Percentiles rank a stretch among this genome's conserved stretches.
Conservation (phyloP, 306 rosid species). For the Vigna radiata region DNA sequence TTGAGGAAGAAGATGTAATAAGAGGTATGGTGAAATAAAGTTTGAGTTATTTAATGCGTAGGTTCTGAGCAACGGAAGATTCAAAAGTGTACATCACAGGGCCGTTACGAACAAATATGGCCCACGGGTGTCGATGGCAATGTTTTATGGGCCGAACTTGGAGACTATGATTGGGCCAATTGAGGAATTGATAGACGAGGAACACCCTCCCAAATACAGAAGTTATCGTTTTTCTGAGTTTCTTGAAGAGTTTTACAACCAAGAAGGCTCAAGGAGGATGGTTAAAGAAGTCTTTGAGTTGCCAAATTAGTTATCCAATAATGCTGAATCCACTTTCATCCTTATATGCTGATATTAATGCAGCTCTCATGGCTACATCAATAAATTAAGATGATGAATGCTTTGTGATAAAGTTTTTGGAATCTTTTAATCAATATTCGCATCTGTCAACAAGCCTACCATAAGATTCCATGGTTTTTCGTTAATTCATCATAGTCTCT, state of each 20-base stretch:
- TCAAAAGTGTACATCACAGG: slow-evolving; percentile 60
- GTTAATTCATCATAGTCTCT: not conserved
- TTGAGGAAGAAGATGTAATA: not conserved
- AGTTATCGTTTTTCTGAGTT: slow-evolving; percentile 49
- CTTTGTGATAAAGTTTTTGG: not conserved
- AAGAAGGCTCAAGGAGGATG: slow-evolving; percentile 54
- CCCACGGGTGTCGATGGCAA: slow-evolving; percentile 48
- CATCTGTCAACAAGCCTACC: not conserved
- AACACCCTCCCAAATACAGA: slow-evolving; percentile 45
- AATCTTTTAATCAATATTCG: not conserved
- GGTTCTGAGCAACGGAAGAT: slow-evolving; percentile 66
- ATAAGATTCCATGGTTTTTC: not conserved
- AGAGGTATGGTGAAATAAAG: not conserved
- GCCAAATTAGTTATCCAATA: slow-evolving; percentile 11
- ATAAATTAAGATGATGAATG: not conserved
- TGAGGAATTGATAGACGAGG: slow-evolving; percentile 52
- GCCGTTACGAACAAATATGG: slow-evolving; percentile 53
- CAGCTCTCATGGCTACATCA: not conserved
- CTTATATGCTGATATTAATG: not conserved
- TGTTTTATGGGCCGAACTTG: slow-evolving; percentile 59
- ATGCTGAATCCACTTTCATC: not conserved
- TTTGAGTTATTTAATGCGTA: not conserved
- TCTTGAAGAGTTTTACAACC: slow-evolving; percentile 44
- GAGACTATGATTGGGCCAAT: slow-evolving; percentile 50
- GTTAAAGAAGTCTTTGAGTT: slow-evolving; percentile 59